These are phyloP conservation scores for Knoxdaviesia proteae DNA, from an alignment of 2,329 filamentous ascomycete genomes.

Conservation along the genomic window DNA sequence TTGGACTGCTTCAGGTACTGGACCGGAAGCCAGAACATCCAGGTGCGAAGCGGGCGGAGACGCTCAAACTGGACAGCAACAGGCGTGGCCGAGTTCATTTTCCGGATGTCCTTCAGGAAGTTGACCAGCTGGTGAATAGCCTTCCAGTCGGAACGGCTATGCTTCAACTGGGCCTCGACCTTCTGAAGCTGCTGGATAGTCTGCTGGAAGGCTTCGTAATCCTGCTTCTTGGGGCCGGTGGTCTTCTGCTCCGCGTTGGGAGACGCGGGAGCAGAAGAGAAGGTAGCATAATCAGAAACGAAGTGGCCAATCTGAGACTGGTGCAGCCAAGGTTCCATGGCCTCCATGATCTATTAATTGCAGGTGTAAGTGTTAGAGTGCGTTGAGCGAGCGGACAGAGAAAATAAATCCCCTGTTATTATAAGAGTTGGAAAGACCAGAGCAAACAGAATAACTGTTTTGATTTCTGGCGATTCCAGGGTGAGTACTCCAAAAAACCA, in stretches of 20 bases:
- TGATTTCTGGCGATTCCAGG: too few species aligned
- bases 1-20: constrained; percentile 59
- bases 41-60: constrained; percentile 69
- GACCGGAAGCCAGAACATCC: constrained; percentile 91
- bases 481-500: too few species aligned
- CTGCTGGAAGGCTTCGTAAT: constrained; percentile 45
- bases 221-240: constrained; percentile 45
- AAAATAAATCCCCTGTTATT: too few species aligned
- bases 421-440: too few species aligned
- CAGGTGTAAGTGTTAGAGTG: not conserved
- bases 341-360: constrained; percentile 49
- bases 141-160: constrained; percentile 47
- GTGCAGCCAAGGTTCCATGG: constrained; percentile 82
- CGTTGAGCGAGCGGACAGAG: too few species aligned
- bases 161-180: constrained; percentile 46
- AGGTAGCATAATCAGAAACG: constrained; percentile 59
- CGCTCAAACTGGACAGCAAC: constrained; percentile 78
- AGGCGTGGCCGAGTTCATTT: constrained; percentile 32
- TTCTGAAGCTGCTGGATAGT: constrained; percentile 46
- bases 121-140: constrained; percentile 48
- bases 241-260: constrained; percentile 39
- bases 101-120: constrained; percentile 52
- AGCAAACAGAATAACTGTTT: too few species aligned
- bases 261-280: constrained; percentile 44
- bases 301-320: constrained; percentile 72